Evolutionary conservation across 192 early-diverging fungal species (phyloP), one percentile per base, ranked within the genome.

Genomic region (Allomyces javanicus): DNA sequence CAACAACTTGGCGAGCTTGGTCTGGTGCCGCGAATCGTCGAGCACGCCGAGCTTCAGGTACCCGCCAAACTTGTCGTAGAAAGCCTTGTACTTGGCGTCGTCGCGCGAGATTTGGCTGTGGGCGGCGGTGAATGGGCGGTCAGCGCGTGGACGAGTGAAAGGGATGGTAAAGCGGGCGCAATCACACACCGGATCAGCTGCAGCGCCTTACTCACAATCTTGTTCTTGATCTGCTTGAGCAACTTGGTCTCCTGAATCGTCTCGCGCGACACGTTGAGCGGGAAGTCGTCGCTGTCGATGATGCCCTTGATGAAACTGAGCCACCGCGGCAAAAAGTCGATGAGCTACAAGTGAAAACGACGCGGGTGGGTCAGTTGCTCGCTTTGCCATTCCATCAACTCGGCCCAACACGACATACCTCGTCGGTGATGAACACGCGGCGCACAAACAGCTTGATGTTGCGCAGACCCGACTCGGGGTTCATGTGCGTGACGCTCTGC

Each of bases 211-310:
- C 85, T 86, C 62, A 94, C 77, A n/a, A 99, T 66, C 71, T 86
- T 90, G 72, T 91, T 93, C 66, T 83, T 81, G 65, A 99, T 93
- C 23, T 83, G 72, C 73, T 85, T 85, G 64, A 97, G 83, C 24
- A 83, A 72, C 25, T 81, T 81, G 71, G 89, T 83, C 65, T 93
- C 85, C 77, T 99, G 96, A 62, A 99, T 78, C 10, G 93, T 95
- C 77, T 99, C 96, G 66, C 96, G 86, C 9, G 94, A 97, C 21
- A 99, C 92, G 67, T 97, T 97, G 62, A 99, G 77, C n/a, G 96
- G 94, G 66, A 97, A 75, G 70, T 99, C 94, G 73, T 97, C 94
- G 1, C 90, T 87, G 77, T 99, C 96, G 14, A 99, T 87, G 55
- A 99, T 74, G 45, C 89, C 96, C 76, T 87, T 86, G 70, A 99